Evolutionary conservation across 305 asterid genomes (phyloP).

Genomic region (Solanum hybrid): DNA sequence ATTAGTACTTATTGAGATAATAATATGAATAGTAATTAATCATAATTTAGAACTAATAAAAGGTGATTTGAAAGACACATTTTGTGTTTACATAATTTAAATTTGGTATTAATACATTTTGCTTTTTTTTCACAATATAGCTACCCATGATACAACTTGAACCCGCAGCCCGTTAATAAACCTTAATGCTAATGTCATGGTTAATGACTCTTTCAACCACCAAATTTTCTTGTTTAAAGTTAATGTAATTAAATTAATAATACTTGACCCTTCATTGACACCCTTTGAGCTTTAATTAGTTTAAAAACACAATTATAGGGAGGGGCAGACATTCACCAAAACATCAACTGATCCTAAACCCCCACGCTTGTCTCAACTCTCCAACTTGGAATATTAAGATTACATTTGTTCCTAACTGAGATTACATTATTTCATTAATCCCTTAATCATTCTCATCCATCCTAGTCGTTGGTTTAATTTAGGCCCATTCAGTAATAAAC

Average conservation of each 20-base stretch:
- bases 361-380: slow-evolving; percentile 14
- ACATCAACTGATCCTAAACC: slow-evolving; percentile 1
- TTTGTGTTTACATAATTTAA: neutral
- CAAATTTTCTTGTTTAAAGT: neutral
- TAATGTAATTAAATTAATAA: slow-evolving; percentile 5
- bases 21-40: neutral
- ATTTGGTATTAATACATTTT: neutral
- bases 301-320: neutral
- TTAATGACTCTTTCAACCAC: neutral
- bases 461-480: neutral
- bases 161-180: neutral
- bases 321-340: neutral
- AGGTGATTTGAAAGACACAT: neutral
- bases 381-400: slow-evolving; percentile 2
- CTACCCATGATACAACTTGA: neutral
- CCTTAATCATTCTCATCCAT: neutral
- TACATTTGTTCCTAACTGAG: neutral
- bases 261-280: neutral
- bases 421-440: slow-evolving; percentile 1
- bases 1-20: neutral
- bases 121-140: neutral
- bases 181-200: neutral
- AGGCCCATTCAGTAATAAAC: neutral
- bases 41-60: neutral
- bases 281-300: neutral